A percentile compares a stretch with the other conserved stretches of the same genome.
Evolutionary conservation across 2,329 filamentous ascomycete genomes (phyloP).

Genomic region (Microdochium bolleyi): DNA sequence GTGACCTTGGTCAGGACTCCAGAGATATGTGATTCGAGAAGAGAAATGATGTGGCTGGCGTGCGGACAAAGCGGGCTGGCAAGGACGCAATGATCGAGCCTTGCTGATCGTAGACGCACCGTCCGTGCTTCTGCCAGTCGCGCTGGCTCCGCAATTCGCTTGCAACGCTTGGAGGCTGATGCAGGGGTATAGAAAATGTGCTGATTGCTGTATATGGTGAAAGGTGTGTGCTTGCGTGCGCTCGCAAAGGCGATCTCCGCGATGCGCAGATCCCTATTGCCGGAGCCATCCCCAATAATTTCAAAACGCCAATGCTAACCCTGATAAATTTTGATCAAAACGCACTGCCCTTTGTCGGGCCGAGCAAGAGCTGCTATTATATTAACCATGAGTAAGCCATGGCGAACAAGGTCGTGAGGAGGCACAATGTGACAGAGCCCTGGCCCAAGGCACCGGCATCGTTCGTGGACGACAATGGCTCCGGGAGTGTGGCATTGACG

Average conservation of each 20-base stretch:
- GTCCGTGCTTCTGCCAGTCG: too few species aligned
- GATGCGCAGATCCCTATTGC: neutral
- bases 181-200: neutral
- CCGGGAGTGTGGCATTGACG: slow-evolving; percentile 42
- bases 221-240: too few species aligned
- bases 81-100: too few species aligned
- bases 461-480: slow-evolving; percentile 5
- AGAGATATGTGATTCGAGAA: too few species aligned
- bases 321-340: neutral
- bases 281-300: neutral
- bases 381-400: slow-evolving; percentile 15
- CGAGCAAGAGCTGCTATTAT: slow-evolving; percentile 1
- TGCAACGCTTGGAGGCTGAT: too few species aligned
- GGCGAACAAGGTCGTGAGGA: slow-evolving; percentile 12
- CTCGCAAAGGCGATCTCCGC: neutral
- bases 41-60: too few species aligned
- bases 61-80: too few species aligned
- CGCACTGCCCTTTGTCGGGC: neutral
- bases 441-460: slow-evolving; percentile 8
- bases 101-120: too few species aligned
- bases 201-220: too few species aligned
- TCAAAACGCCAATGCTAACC: neutral
- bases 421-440: slow-evolving; percentile 10
- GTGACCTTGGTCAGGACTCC: too few species aligned
- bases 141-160: too few species aligned